A percentile compares a stretch with the other conserved stretches of the same genome.
phyloP scores from a whole-genome alignment of 208 protist species.

The Histomonas meleagridis region DNA sequence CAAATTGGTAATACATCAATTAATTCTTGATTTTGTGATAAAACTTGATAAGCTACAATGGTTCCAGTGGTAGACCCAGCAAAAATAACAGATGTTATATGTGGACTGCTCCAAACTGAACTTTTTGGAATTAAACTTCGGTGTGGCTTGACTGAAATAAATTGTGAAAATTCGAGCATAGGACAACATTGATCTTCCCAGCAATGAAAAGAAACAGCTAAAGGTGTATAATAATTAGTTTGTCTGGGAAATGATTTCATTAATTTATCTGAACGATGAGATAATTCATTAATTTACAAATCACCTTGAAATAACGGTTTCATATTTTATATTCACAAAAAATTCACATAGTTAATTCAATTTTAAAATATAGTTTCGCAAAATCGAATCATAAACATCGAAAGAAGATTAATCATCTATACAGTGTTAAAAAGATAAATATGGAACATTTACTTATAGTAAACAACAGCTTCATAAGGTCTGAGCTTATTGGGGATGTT shows the following conservation, averaged over 20 bases:
- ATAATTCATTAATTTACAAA: no score
- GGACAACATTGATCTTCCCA: slow-evolving; percentile 22
- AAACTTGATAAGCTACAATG: slow-evolving; percentile 6
- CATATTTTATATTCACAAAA: no score
- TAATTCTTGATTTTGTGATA: background rate
- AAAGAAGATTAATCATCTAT: no score
- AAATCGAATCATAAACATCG: no score
- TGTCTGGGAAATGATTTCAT: no score
- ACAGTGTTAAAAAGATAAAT: no score
- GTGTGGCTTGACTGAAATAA: background rate
- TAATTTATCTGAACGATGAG: no score
- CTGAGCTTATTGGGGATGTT: background rate
- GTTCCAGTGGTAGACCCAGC: background rate
- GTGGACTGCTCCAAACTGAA: background rate
- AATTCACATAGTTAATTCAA: no score
- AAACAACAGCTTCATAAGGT: background rate
- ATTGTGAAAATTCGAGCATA: background rate
- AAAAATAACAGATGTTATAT: background rate
- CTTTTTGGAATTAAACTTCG: background rate
- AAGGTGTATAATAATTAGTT: no score
- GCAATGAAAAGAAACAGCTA: background rate
- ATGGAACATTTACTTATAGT: background rate
- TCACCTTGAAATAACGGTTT: no score
- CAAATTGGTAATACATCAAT: background rate
- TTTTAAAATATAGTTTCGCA: no score